Base-by-base conservation (phyloP, 179 eudicot genomes). In the Heliamphora pulchella region DNA sequence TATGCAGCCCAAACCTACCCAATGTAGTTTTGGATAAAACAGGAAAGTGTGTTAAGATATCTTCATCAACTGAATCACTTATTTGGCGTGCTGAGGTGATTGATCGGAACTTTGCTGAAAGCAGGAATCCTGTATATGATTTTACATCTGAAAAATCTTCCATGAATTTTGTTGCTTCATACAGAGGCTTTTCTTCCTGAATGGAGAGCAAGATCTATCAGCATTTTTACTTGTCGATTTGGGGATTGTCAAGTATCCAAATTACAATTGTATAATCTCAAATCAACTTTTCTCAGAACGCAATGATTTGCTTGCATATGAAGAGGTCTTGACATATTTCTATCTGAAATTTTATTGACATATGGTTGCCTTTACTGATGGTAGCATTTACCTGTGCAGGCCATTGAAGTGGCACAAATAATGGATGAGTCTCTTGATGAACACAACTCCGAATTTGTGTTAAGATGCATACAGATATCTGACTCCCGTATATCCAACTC, bases 121-220 rank as follows among this genome's bases (percentile, higher is more conserved):
- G 71, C 51, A 54, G 20, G 57, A 68, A 53, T n/a, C 39, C 18
- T 13, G 41, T 71, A 13, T 69, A 3, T 44, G 1, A 1, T 77
- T 74, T 18, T 41, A 17, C 8, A 69, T 71, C 59, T 78, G 43
- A 44, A 70, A 15, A 76, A 67, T 78, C 69, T 75, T 72, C 61
- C 61, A 70, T 53, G 46, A 17, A 62, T 68, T 43, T 70, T 81
- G 62, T 75, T 81, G 79, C 79, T 84, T 76, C 63, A 61, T 90
- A 74, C 91, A 96, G 99, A 92, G 99, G 84, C 89, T 96, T 78
- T 96, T 96, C 85, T 96, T 96, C 84, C 86, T 92, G 79, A 91
- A 89, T 43, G 98, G 98, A 82, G 97, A 90, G 83, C 98, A 94
- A 82, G 97, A 92, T 84, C 78, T 96, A 77, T 92, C 97, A 55